phyloP scores from a whole-genome alignment of 2,329 filamentous ascomycete genomes.

The Cladophialophora yegresii region DNA sequence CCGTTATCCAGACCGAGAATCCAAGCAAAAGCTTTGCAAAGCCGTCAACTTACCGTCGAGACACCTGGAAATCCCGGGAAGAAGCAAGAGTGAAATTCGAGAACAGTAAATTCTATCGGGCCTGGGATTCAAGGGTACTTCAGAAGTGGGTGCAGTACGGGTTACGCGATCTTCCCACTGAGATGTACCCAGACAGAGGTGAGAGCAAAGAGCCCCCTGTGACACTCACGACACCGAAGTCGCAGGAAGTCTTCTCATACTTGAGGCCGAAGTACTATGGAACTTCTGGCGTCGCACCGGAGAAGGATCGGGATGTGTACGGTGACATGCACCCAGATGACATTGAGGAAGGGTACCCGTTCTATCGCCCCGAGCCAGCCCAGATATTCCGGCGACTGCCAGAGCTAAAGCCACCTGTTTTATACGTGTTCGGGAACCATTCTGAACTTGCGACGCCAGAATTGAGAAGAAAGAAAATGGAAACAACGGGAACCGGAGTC shows the following conservation, averaged over 20 bases:
- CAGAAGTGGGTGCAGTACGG: conserved; percentile 72
- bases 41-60: conserved; percentile 71
- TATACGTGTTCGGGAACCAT: conserved; percentile 49
- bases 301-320: conserved; percentile 41
- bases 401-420: conserved; percentile 47
- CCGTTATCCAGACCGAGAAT: conserved; percentile 36
- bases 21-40: conserved; percentile 55
- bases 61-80: conserved; percentile 76
- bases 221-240: conserved; percentile 74
- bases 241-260: conserved; percentile 72
- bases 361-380: conserved; percentile 48
- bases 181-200: conserved; percentile 57
- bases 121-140: conserved; percentile 81
- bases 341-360: conserved; percentile 42
- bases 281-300: conserved; percentile 48
- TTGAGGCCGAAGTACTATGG: conserved; percentile 57
- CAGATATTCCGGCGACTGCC: conserved; percentile 46
- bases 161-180: conserved; percentile 70
- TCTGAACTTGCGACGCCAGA: conserved; percentile 46
- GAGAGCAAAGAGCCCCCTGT: conserved; percentile 46
- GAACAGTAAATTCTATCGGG: conserved; percentile 72
- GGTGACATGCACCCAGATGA: conserved; percentile 48
- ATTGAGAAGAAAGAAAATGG: conserved; percentile 46
- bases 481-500: conserved; percentile 44
- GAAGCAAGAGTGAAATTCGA: conserved; percentile 68